Conservation (phyloP, 2,329 filamentous ascomycete species). For the Calycina marina region DNA sequence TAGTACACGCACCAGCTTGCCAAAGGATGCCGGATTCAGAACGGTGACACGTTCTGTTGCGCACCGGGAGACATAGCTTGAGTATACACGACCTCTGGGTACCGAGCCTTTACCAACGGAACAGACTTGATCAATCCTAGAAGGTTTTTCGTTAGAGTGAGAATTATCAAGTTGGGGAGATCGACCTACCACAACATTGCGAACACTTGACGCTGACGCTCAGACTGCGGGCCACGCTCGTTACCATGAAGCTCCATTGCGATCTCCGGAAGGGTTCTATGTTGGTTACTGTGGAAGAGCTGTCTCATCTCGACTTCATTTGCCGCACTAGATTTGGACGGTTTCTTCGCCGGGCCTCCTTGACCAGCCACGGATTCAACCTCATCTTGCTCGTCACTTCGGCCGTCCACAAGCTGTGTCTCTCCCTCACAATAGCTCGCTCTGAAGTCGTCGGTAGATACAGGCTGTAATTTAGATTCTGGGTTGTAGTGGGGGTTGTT, state of each 20-base stretch:
- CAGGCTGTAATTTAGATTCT: slow-evolving; percentile 31
- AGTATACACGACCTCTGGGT: slow-evolving; percentile 83
- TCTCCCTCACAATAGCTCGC: slow-evolving; percentile 42
- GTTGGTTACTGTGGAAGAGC: slow-evolving; percentile 54
- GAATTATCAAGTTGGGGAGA: slow-evolving; percentile 2
- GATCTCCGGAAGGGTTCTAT: slow-evolving; percentile 54
- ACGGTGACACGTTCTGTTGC: slow-evolving; percentile 89
- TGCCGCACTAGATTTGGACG: slow-evolving; percentile 56
- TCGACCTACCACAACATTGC: slow-evolving; percentile 68
- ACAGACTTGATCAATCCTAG: slow-evolving; percentile 61
- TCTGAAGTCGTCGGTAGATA: slow-evolving; percentile 39
- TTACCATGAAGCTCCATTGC: slow-evolving; percentile 64
- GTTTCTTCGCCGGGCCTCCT: slow-evolving; percentile 36
- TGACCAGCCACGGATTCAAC: slow-evolving; percentile 35
- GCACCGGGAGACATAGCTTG: slow-evolving; percentile 85
- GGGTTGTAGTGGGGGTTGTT: slow-evolving; percentile 26
- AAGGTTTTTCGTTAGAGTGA: slow-evolving; percentile 3
- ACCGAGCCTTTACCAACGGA: slow-evolving; percentile 70
- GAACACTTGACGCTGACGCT: slow-evolving; percentile 73
- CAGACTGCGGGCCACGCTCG: slow-evolving; percentile 66
- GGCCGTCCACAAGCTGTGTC: slow-evolving; percentile 42
- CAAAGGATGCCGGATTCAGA: slow-evolving; percentile 91
- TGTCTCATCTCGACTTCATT: slow-evolving; percentile 72
- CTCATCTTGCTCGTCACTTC: slow-evolving; percentile 40
- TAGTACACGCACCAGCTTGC: slow-evolving; percentile 89